phyloP scores from a whole-genome alignment of 805 yeast species.

The Saccharomycopsis selenospora region DNA sequence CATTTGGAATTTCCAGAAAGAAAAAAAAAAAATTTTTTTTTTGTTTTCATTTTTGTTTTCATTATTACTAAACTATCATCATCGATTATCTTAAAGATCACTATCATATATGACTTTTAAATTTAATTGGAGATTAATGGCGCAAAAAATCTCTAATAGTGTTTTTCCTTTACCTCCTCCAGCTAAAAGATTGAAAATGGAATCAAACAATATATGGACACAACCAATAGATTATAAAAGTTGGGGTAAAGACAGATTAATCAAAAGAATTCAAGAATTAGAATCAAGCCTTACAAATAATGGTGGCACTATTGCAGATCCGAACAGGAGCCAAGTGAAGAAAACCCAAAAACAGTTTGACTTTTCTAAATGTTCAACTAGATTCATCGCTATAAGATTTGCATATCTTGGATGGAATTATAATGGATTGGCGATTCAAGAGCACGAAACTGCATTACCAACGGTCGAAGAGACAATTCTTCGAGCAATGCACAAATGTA shows the following conservation, averaged over 20 bases:
- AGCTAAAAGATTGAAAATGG: background rate
- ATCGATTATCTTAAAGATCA: no score
- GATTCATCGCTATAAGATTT: constrained; percentile 75
- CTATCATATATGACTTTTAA: background rate
- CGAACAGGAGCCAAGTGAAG: constrained; percentile 23
- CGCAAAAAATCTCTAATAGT: background rate
- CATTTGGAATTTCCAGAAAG: no score
- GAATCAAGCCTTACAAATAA: background rate
- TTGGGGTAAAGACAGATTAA: constrained; percentile 14
- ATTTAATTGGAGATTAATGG: background rate
- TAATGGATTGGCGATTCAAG: constrained; percentile 81
- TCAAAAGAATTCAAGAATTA: constrained; percentile 7
- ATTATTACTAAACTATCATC: no score
- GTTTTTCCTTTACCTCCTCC: no score
- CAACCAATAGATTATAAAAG: constrained; percentile 4
- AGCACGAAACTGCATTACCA: constrained; percentile 67
- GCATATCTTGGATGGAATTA: constrained; percentile 94
- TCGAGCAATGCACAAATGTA: constrained; percentile 61
- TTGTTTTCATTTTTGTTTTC: no score
- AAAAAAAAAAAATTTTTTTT: no score
- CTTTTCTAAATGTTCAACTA: constrained; percentile 50
- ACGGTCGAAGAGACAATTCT: constrained; percentile 79
- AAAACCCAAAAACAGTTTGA: constrained; percentile 50
- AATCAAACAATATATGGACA: background rate
- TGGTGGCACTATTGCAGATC: background rate